Evolutionary conservation across 2,329 filamentous ascomycete species (phyloP).

Genomic region (Aspergillus sp.): DNA sequence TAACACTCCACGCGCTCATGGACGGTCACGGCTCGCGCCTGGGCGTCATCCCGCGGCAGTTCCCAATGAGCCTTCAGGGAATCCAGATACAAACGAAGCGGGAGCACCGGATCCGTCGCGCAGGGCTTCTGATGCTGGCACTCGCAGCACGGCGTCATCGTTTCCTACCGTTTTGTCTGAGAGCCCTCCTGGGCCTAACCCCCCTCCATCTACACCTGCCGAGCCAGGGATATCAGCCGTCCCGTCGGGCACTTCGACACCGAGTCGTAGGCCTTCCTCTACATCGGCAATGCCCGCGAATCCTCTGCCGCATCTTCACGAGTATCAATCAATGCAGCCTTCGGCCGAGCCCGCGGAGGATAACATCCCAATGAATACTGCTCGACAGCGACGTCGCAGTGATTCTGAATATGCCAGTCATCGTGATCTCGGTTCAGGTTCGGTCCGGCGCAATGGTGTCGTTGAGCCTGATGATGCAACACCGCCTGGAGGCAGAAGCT

Average conservation of each 20-base stretch:
- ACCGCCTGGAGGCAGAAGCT: slow-evolving; percentile 49
- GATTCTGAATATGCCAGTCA: slow-evolving; percentile 50
- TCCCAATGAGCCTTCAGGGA: slow-evolving; percentile 39
- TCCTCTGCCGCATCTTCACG: slow-evolving; percentile 30
- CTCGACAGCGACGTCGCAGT: slow-evolving; percentile 47
- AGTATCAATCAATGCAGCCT: slow-evolving; percentile 28
- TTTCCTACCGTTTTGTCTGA: slow-evolving; percentile 42
- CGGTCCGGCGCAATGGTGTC: slow-evolving; percentile 54
- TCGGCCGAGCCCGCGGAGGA: slow-evolving; percentile 34
- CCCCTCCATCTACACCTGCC: slow-evolving; percentile 55
- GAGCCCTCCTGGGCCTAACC: slow-evolving; percentile 48
- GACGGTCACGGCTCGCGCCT: slow-evolving; percentile 45
- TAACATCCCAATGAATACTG: slow-evolving; percentile 31
- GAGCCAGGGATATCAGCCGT: slow-evolving; percentile 47
- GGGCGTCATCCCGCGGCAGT: slow-evolving; percentile 47
- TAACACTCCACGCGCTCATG: slow-evolving; percentile 45
- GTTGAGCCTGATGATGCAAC: slow-evolving; percentile 48
- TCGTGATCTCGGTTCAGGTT: slow-evolving; percentile 50
- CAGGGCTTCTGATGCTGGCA: slow-evolving; percentile 23
- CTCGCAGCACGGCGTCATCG: slow-evolving; percentile 22
- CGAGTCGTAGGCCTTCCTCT: slow-evolving; percentile 38
- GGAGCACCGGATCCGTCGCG: slow-evolving; percentile 27
- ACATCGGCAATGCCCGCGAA: slow-evolving; percentile 35
- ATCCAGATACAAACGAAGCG: slow-evolving; percentile 46
- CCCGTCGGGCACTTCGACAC: slow-evolving; percentile 45